phyloP scores from a whole-genome alignment of 2,329 filamentous ascomycete species.

The Trichophyton equinum region DNA sequence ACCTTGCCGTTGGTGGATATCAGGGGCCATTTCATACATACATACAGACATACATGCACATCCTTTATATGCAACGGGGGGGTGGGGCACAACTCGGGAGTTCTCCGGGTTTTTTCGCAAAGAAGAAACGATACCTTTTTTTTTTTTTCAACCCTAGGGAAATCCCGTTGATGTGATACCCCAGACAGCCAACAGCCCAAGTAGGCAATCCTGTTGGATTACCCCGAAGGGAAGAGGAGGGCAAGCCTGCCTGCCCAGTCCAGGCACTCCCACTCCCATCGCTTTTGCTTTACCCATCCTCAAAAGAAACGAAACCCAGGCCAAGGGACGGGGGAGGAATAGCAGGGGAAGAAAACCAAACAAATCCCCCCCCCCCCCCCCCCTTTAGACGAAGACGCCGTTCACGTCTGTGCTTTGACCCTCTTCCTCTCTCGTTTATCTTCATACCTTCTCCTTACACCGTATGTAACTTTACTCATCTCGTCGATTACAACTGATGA shows the following conservation, averaged over 20 bases:
- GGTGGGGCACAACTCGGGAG: neutral
- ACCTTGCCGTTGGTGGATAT: neutral
- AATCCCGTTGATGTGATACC: neutral
- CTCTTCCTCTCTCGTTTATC: neutral
- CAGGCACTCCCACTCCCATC: neutral
- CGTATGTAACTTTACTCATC: neutral
- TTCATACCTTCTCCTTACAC: neutral
- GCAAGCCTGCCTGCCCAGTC: neutral
- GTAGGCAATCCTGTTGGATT: neutral
- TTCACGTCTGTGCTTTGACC: slow-evolving; percentile 2
- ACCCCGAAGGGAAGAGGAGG: neutral
- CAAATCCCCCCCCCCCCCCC: neutral
- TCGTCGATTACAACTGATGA: neutral
- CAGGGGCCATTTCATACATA: neutral
- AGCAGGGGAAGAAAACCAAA: neutral
- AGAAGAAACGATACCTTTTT: neutral
- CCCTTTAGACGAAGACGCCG: neutral
- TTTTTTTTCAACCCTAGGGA: neutral
- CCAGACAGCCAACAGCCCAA: neutral
- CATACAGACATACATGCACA: neutral
- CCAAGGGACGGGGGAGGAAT: too few species aligned
- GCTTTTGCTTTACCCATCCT: neutral
- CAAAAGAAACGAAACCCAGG: neutral
- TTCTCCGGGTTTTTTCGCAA: neutral
- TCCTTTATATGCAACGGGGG: neutral